Evolutionary conservation across 2,329 filamentous ascomycete species (phyloP).

Genomic region (Trichoderma sp.): DNA sequence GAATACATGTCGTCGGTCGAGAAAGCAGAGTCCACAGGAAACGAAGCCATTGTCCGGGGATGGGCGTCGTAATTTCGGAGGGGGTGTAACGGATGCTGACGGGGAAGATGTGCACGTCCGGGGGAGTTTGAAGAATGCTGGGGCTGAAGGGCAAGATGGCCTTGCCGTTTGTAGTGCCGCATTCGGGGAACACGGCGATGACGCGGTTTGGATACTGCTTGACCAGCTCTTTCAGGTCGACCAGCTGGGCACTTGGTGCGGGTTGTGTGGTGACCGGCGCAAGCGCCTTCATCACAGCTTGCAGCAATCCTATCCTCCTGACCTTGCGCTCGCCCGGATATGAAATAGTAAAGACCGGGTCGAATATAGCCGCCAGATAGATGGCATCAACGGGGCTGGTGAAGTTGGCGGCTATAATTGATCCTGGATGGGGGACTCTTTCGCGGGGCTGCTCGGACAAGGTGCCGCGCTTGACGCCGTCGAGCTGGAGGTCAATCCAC

Average conservation of each 20-base stretch:
- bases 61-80: slow-evolving; percentile 83
- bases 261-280: slow-evolving; percentile 52
- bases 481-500: slow-evolving; percentile 98
- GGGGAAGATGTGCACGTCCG: slow-evolving; percentile 77
- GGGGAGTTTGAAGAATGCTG: slow-evolving; percentile 65
- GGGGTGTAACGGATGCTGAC: slow-evolving; percentile 87
- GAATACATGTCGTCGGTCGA: slow-evolving; percentile 81
- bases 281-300: slow-evolving; percentile 73
- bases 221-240: slow-evolving; percentile 62
- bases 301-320: slow-evolving; percentile 70
- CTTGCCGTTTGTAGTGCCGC: slow-evolving; percentile 88
- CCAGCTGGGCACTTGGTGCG: slow-evolving; percentile 46
- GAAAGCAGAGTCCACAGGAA: slow-evolving; percentile 88
- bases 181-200: slow-evolving; percentile 88
- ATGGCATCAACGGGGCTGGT: slow-evolving; percentile 90
- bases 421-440: slow-evolving; percentile 73
- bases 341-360: slow-evolving; percentile 86
- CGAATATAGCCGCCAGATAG: slow-evolving; percentile 93
- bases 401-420: slow-evolving; percentile 84
- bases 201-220: slow-evolving; percentile 68
- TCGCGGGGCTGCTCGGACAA: slow-evolving; percentile 69
- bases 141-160: slow-evolving; percentile 83
- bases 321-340: slow-evolving; percentile 75
- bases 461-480: slow-evolving; percentile 90
- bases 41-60: slow-evolving; percentile 67